Base-by-base conservation (phyloP, 1,139 yeast genomes). In the Suhomyces yuchorum region DNA sequence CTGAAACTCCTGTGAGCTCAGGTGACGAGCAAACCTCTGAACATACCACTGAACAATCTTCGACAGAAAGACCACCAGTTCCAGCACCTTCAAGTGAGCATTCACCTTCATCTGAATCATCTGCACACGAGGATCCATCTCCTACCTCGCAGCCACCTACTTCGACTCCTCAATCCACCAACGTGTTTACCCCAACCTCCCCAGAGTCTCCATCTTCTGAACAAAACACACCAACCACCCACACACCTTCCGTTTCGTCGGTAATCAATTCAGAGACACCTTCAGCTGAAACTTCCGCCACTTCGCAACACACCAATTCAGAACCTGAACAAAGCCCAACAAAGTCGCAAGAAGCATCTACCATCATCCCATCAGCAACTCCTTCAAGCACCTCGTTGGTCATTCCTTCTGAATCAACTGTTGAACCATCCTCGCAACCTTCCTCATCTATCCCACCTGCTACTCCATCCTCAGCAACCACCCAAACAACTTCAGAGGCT, bases 61-160 rank as follows among this genome's bases (percentile, higher is more conserved):
- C n/a, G n/a, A n/a, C n/a, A n/a, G n/a, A n/a, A 23, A 8, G 11
- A 26, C 30, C 30, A 11, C 30, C n/a, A 8, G 18, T 18, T 2
- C 38, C 23, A 26, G 24, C 24, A 8, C 15, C 24, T 17, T 30
- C 37, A 11, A 39, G 36, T 24, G 19, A 19, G 8, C 36, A 14
- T 36, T 6, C 30, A 12, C 14, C 36, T 19, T 11, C 47, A 7
- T 12, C 38, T 19, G 33, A 18, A 19, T 20, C 22, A 11, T 28
- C 56, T n/a, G 17, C 56, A n/a, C 8, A 6, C 7, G 39, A 36
- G 28, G 39, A 36, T 11, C 39, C 41, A 24, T 39, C 56, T 8
- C n/a, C 56, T 14, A 36, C 49, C 12, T 9, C 51, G 15, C 44
- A 18, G 7, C 43, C 18, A 36, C 39, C 20, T 18, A 39, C 34